A percentile compares a stretch with the other conserved stretches of the same genome.
Conservation (phyloP, 805 yeast species). For the Cyberlindnera euphorbiiphila region DNA sequence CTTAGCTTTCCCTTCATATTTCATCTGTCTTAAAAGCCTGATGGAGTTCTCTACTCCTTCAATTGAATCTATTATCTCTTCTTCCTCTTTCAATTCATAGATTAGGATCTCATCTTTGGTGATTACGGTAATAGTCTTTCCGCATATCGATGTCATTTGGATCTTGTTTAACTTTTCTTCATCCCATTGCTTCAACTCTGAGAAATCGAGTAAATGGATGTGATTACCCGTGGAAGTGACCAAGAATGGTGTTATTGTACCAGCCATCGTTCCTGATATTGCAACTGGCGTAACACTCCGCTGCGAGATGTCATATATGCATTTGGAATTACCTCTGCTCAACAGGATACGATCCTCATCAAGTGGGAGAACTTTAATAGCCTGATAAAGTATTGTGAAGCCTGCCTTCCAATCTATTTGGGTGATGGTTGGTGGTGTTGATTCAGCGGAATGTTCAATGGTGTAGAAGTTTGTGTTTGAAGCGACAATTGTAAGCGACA, state of each 20-base stretch:
- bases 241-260: conserved; percentile 11
- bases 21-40: conserved; percentile 34
- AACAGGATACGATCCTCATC: conserved; percentile 4
- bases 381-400: conserved; percentile 10
- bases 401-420: conserved; percentile 14
- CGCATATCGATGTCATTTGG: neutral
- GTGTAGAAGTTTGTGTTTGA: conserved; percentile 23
- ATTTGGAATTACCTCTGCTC: conserved; percentile 11
- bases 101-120: conserved; percentile 7
- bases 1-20: conserved; percentile 29
- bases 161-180: conserved; percentile 1
- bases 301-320: neutral
- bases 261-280: conserved; percentile 4
- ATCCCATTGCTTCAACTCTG: conserved; percentile 5
- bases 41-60: conserved; percentile 29
- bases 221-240: conserved; percentile 14
- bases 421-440: conserved; percentile 1
- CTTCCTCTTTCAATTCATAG: conserved; percentile 1
- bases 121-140: conserved; percentile 1
- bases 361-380: neutral
- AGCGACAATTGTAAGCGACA: conserved; percentile 20
- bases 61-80: conserved; percentile 10
- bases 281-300: conserved; percentile 1
- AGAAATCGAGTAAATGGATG: conserved; percentile 8
- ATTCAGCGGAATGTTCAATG: conserved; percentile 2